These are phyloP conservation scores for Coemansia sp. DNA, from an alignment of 192 early-diverging fungal species.

Conservation along the genomic window DNA sequence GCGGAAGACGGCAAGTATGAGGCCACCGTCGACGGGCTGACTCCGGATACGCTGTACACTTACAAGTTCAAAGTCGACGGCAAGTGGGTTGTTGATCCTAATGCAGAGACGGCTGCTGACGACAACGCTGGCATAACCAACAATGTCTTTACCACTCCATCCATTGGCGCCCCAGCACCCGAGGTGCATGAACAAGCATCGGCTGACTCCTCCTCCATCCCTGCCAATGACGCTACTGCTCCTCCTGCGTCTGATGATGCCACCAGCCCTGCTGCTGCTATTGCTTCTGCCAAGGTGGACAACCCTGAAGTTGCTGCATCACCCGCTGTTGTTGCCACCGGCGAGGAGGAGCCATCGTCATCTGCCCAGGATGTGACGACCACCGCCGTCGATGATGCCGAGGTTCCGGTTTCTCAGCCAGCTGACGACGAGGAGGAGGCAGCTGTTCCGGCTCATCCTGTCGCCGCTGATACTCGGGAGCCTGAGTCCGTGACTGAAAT, in stretches of 20 bases:
- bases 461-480: background rate
- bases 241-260: slow-evolving; percentile 4
- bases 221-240: background rate
- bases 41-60: slow-evolving; percentile 11
- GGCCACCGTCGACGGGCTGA: slow-evolving; percentile 19
- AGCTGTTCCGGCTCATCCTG: background rate
- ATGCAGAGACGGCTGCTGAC: slow-evolving; percentile 23
- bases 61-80: slow-evolving; percentile 54
- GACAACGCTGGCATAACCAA: slow-evolving; percentile 42
- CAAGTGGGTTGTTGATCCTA: slow-evolving; percentile 43
- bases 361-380: background rate
- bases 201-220: background rate
- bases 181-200: background rate
- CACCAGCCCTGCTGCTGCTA: slow-evolving; percentile 10
- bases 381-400: background rate
- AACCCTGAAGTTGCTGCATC: slow-evolving; percentile 6
- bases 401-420: slow-evolving; percentile 9
- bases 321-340: background rate
- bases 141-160: slow-evolving; percentile 18
- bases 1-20: slow-evolving; percentile 16
- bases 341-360: background rate
- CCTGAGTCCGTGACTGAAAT: background rate
- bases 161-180: background rate
- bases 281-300: background rate
- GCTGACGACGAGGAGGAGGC: slow-evolving; percentile 12